These are phyloP conservation scores for Mycena maculata DNA, from an alignment of 768 basidiomycete genomes.

Conservation along the genomic window DNA sequence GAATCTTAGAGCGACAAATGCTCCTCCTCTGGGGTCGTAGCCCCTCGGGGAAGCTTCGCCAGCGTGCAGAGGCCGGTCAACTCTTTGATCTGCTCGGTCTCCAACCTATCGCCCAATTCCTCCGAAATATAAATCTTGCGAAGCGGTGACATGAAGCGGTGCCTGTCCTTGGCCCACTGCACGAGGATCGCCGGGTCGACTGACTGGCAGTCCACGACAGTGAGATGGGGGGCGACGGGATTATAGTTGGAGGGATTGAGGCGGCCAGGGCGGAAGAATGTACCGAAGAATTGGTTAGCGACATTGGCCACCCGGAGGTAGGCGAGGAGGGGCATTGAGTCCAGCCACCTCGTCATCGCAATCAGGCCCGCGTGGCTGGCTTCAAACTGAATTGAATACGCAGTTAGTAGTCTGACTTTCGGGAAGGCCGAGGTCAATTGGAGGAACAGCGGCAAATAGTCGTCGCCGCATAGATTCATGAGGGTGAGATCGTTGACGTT, in stretches of 20 bases:
- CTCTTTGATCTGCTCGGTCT: conserved; percentile 38
- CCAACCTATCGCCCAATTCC: conserved; percentile 39
- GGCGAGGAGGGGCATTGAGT: conserved; percentile 34
- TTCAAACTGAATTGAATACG: conserved; percentile 58
- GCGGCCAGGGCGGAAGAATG: conserved; percentile 54
- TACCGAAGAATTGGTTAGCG: conserved; percentile 53
- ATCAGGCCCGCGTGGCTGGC: conserved; percentile 38
- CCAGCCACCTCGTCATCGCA: conserved; percentile 48
- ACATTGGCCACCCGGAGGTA: conserved; percentile 55
- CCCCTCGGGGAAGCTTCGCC: conserved; percentile 42
- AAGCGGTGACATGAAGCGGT: conserved; percentile 56
- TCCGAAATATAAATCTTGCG: conserved; percentile 59
- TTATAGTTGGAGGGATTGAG: conserved; percentile 38
- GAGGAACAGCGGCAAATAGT: conserved; percentile 62
- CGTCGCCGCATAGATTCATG: conserved; percentile 61
- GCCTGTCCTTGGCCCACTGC: conserved; percentile 51
- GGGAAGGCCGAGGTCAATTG: conserved; percentile 61
- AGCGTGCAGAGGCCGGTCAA: conserved; percentile 47
- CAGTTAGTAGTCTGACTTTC: conserved; percentile 64
- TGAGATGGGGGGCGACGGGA: conserved; percentile 61
- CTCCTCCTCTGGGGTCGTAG: conserved; percentile 61
- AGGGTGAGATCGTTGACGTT: conserved; percentile 68
- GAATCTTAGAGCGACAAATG: conserved; percentile 1
- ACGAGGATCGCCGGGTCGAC: conserved; percentile 47
- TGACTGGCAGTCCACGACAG: conserved; percentile 59